A percentile compares a stretch with the other conserved stretches of the same genome.
Evolutionary conservation across 2,329 filamentous ascomycete genomes (phyloP).

Genomic region (Pestalotiopsis sp.): DNA sequence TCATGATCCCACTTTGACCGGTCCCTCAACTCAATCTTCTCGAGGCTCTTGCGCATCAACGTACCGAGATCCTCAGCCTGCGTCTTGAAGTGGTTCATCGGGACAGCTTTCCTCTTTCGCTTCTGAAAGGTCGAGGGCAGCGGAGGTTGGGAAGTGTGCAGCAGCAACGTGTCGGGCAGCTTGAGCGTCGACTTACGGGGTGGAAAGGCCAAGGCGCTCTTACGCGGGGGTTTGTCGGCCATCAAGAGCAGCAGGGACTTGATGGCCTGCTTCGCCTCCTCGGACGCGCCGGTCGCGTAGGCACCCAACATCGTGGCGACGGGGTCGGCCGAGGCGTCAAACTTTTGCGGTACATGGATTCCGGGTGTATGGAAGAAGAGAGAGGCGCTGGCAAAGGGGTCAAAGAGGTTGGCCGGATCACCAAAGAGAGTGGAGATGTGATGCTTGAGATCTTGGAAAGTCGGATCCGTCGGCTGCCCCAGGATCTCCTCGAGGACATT

Average conservation of each 20-base stretch:
- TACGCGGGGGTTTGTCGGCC: constrained; percentile 35
- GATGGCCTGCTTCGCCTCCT: not conserved
- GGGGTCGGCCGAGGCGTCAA: constrained; percentile 37
- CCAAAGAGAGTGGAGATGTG: constrained; percentile 48
- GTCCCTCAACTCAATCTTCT: constrained; percentile 47
- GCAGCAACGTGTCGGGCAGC: constrained; percentile 51
- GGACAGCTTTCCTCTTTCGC: constrained; percentile 20
- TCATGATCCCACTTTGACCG: constrained; percentile 44
- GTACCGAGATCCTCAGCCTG: constrained; percentile 50
- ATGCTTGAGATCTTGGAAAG: constrained; percentile 39
- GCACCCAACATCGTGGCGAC: constrained; percentile 22
- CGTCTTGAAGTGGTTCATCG: constrained; percentile 44
- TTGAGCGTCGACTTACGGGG: constrained; percentile 47
- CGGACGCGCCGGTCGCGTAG: constrained; percentile 6
- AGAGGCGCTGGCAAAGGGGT: constrained; percentile 60
- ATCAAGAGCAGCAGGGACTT: constrained; percentile 14
- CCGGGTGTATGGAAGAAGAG: constrained; percentile 61
- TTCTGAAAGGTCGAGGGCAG: constrained; percentile 17
- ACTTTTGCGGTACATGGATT: constrained; percentile 46
- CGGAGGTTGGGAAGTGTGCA: constrained; percentile 42
- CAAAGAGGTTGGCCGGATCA: constrained; percentile 53
- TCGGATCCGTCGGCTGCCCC: constrained; percentile 29
- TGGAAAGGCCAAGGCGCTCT: constrained; percentile 50
- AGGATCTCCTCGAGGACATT: constrained; percentile 23
- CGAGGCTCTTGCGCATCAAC: constrained; percentile 52